Conservation (phyloP, 768 basidiomycete species). For the Daedaleopsis nitida region DNA sequence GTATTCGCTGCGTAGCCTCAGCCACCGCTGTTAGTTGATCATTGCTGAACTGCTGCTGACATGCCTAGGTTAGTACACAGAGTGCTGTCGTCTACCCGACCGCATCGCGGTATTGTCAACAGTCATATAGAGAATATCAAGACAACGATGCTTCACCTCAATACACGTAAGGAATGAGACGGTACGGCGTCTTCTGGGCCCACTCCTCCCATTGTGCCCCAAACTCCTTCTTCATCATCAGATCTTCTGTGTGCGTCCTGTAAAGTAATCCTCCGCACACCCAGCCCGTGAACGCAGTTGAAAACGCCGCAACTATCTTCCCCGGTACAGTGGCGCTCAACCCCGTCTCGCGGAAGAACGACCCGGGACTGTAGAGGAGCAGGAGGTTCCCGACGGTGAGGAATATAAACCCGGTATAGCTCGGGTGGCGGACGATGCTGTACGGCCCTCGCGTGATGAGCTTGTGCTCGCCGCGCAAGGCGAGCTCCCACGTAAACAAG, state of each 20-base stretch:
- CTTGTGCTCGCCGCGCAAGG: constrained; percentile 11
- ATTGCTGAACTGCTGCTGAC: too few relatives aligned
- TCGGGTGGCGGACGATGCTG: constrained; percentile 19
- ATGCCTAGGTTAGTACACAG: too few relatives aligned
- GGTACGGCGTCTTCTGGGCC: constrained; percentile 13
- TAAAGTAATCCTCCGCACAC: not conserved
- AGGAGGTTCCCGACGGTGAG: constrained; percentile 1
- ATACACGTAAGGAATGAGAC: constrained; percentile 10
- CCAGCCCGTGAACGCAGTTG: too few relatives aligned
- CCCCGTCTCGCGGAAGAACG: not conserved
- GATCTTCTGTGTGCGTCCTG: constrained; percentile 8
- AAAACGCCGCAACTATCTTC: not conserved
- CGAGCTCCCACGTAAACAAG: constrained; percentile 20
- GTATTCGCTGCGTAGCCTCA: too few relatives aligned
- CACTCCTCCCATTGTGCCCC: constrained; percentile 19
- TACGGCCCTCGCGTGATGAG: constrained; percentile 18
- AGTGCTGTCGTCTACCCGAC: too few relatives aligned
- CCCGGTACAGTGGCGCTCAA: constrained; percentile 7
- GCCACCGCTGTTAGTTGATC: too few relatives aligned
- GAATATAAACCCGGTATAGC: constrained; percentile 17
- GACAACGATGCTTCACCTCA: too few relatives aligned
- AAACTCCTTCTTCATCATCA: constrained; percentile 16
- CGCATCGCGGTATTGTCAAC: too few relatives aligned
- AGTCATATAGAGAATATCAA: too few relatives aligned
- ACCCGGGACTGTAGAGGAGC: not conserved